Base-by-base conservation (phyloP, 768 basidiomycete genomes). In the Lactifluus volemus region DNA sequence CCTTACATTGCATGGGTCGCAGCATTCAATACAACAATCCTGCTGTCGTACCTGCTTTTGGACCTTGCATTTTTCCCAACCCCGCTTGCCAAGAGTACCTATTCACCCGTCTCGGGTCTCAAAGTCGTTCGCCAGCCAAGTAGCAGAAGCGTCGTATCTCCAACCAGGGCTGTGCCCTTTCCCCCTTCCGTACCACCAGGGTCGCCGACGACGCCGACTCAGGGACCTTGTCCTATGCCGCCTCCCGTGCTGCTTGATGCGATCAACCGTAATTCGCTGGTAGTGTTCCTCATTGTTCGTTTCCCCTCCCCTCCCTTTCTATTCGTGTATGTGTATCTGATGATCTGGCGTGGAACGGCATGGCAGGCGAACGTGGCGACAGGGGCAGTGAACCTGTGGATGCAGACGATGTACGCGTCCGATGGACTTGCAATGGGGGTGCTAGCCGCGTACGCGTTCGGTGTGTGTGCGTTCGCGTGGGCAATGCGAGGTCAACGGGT, bases 1-100 rank as follows among this genome's bases (percentile, higher is more conserved):
- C 80, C 89, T 4, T 98, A 99, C 72, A 84, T 94, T 39, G 72
- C 93, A 17, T 98, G 95, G 93, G 81, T 89, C 8, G 81, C 83
- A 1, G 93, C 91, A 10, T 96, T 83, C 82, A 98, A 98, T 70
- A 85, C 86, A 0, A 80, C 85, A 3, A 93, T 93, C 75, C 74
- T 98, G 15, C 78, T 93, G 5, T 84, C 81, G 12, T 96, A 97
- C 74, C 77, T 94, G 45, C 63, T 85, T 25, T 73, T 97, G 47
- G 91, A 98, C 66, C 78, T 88, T 57, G 67, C 73, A 45, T 88
- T 92, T 72, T 86, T 81, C 70, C 80, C 84, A 3, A 71, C 76
- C 12, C 77, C 73, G 11, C 59, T 72, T 25, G 67, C 73, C 2
- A 71, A 62, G 49, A 68, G 70, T 2, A 64, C 69, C 14, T 74